Conservation (phyloP, 176 grass and related monocot species). For the Avena atlantica region DNA sequence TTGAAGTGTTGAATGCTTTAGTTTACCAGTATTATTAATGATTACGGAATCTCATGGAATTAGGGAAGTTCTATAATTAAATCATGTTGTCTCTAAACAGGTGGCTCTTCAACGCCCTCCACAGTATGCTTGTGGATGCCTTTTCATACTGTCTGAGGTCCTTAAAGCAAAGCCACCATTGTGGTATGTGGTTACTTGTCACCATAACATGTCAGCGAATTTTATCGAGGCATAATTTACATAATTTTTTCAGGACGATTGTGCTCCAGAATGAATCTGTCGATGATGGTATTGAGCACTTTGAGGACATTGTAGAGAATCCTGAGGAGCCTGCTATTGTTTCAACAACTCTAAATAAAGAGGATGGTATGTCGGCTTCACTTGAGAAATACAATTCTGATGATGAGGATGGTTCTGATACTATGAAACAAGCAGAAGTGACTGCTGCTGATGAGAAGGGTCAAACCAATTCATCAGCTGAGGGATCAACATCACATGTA, state of each 20-base stretch:
- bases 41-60: not conserved
- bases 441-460: constrained; percentile 8
- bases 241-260: constrained; percentile 57
- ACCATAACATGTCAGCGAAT: not conserved
- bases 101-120: constrained; percentile 89
- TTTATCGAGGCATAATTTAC: constrained; percentile 40
- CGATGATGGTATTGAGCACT: constrained; percentile 92
- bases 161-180: constrained; percentile 82
- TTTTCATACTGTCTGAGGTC: constrained; percentile 93
- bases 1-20: constrained; percentile 27
- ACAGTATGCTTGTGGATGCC: constrained; percentile 91
- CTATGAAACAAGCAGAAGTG: constrained; percentile 33
- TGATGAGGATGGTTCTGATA: constrained; percentile 45
- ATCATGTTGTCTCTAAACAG: constrained; percentile 54
- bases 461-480: constrained; percentile 49
- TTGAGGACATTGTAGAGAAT: constrained; percentile 77
- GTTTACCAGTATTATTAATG: not conserved
- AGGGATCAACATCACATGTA: constrained; percentile 33
- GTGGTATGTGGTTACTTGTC: constrained; percentile 61
- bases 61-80: constrained; percentile 15
- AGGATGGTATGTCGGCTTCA: constrained; percentile 32
- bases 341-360: constrained; percentile 40
- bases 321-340: constrained; percentile 46
- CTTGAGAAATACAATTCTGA: constrained; percentile 53
- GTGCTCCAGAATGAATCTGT: constrained; percentile 87